Conservation (phyloP, 768 basidiomycete species). For the Leucosporidium scottii region DNA sequence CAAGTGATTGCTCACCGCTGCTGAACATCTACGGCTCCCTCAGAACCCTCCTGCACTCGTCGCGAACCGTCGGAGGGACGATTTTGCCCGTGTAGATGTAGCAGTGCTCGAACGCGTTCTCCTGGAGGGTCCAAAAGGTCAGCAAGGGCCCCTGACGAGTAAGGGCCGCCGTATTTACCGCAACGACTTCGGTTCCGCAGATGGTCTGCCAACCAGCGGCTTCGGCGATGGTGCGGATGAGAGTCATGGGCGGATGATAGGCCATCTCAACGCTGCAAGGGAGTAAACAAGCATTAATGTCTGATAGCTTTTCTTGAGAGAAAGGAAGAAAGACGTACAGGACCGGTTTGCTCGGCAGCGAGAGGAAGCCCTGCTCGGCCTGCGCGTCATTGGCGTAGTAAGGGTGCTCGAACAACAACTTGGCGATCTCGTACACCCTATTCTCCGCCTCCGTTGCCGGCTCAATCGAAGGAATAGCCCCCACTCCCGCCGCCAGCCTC, state of each 20-base stretch:
- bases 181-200: conserved; percentile 22
- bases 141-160: too few relatives aligned
- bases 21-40: background rate
- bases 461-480: conserved; percentile 21
- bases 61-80: background rate
- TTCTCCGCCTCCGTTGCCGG: conserved; percentile 18
- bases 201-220: conserved; percentile 6
- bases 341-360: background rate
- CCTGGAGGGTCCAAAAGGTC: background rate
- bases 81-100: conserved; percentile 14
- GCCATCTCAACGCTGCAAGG: too few relatives aligned
- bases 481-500: conserved; percentile 6
- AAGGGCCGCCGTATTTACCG: background rate
- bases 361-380: background rate
- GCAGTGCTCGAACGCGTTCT: conserved; percentile 6
- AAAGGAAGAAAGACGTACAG: too few relatives aligned
- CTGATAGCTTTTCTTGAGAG: too few relatives aligned
- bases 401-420: background rate
- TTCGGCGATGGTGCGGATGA: conserved; percentile 17
- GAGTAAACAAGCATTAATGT: too few relatives aligned
- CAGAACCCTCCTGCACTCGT: conserved; percentile 8
- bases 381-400: background rate
- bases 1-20: too few relatives aligned
- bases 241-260: conserved; percentile 6
- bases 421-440: conserved; percentile 19